Conservation (phyloP, 805 yeast genomes). For the Priceomyces melissophilus region DNA sequence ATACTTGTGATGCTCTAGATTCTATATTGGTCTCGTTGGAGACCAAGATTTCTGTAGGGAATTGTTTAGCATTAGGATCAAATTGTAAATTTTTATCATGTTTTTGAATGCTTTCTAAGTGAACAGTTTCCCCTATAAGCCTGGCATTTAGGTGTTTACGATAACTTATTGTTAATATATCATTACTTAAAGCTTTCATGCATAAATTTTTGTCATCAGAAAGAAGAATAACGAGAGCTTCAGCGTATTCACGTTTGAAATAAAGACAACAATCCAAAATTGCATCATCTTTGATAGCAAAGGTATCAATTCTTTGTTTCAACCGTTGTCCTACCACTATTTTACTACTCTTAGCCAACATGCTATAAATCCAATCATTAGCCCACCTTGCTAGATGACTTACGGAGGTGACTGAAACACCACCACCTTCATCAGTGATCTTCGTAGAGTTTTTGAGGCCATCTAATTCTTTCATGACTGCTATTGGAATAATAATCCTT, state of each 20-base stretch:
- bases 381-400: conserved; percentile 67
- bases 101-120: conserved; percentile 27
- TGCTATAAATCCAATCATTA: conserved; percentile 69
- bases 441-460: conserved; percentile 57
- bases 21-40: background rate
- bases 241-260: conserved; percentile 39
- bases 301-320: conserved; percentile 47
- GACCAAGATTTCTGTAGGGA: no score
- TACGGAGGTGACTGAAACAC: conserved; percentile 32
- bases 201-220: conserved; percentile 87
- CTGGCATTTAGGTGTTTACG: conserved; percentile 43
- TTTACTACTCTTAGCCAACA: conserved; percentile 49
- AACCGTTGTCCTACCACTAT: conserved; percentile 64
- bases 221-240: conserved; percentile 51
- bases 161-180: conserved; percentile 58
- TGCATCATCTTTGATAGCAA: conserved; percentile 65
- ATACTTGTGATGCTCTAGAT: conserved; percentile 19
- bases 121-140: conserved; percentile 39
- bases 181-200: conserved; percentile 67
- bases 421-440: conserved; percentile 11
- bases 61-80: no score
- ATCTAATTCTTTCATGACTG: conserved; percentile 77
- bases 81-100: background rate
- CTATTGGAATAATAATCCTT: conserved; percentile 61
- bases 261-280: conserved; percentile 82